Evolutionary conservation across 345 rosid genomes (phyloP).

Genomic region (Arabidopsis suecica): DNA sequence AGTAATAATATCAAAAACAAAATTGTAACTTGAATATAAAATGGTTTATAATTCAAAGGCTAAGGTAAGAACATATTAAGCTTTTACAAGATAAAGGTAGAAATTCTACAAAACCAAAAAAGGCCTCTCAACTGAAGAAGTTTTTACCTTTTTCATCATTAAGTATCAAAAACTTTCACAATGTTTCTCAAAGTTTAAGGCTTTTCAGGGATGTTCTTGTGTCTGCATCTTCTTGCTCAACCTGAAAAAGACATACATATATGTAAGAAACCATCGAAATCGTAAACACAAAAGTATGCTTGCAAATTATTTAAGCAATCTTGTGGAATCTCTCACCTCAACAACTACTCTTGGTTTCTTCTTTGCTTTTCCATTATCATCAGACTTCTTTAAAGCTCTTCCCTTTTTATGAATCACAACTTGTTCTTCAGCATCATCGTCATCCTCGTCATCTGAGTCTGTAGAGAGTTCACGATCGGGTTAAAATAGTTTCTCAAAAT

Average conservation of each 20-base stretch:
- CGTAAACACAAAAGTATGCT: slow-evolving; percentile 14
- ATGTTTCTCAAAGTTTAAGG: slow-evolving; percentile 26
- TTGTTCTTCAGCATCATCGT: slow-evolving; percentile 52
- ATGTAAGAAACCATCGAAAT: neutral
- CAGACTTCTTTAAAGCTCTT: slow-evolving; percentile 47
- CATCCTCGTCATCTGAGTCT: slow-evolving; percentile 41
- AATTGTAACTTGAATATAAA: neutral
- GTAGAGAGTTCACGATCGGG: slow-evolving; percentile 21
- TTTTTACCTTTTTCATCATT: neutral
- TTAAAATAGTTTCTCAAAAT: neutral
- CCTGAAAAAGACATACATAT: slow-evolving; percentile 46
- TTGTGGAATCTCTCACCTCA: slow-evolving; percentile 63
- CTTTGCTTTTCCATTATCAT: slow-evolving; percentile 59
- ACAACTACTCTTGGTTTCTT: slow-evolving; percentile 76
- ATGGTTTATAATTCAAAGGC: slow-evolving; percentile 6
- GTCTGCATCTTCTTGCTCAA: slow-evolving; percentile 62
- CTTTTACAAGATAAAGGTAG: slow-evolving; percentile 20
- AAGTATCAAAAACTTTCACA: slow-evolving; percentile 10
- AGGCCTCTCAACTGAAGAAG: slow-evolving; percentile 5
- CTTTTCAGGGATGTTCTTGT: slow-evolving; percentile 48
- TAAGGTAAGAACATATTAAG: slow-evolving; percentile 5
- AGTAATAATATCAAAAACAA: slow-evolving; percentile 1
- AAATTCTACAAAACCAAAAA: slow-evolving; percentile 6
- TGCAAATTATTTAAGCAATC: neutral
- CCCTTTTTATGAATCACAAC: slow-evolving; percentile 53